A percentile compares a stretch with the other conserved stretches of the same genome.
Conservation (phyloP, 75 land plant species). For the Picea sitchensis region DNA sequence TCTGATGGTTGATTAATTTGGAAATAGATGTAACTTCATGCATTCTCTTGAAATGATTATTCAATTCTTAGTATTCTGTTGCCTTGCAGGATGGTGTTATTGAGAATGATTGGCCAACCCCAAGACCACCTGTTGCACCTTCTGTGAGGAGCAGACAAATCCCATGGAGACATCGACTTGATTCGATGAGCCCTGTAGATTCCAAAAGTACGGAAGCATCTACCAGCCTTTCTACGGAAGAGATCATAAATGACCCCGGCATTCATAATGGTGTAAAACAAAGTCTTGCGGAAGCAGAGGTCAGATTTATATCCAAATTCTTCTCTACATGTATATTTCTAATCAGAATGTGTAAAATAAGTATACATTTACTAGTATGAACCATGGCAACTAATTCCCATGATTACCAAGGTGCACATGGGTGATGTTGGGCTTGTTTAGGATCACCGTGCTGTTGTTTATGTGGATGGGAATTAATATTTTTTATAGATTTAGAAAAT, state of each 20-base stretch:
- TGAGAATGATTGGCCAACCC: slow-evolving; percentile 64
- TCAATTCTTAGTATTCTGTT: background rate
- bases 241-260: slow-evolving; percentile 8
- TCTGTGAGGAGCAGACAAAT: slow-evolving; percentile 52
- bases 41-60: background rate
- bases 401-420: background rate
- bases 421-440: no score
- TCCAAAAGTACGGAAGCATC: slow-evolving; percentile 53
- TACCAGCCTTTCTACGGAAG: slow-evolving; percentile 38
- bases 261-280: background rate
- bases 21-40: background rate
- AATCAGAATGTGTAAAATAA: background rate
- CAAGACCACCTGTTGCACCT: slow-evolving; percentile 54
- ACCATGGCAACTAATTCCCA: background rate
- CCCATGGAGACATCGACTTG: slow-evolving; percentile 58
- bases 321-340: background rate
- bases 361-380: no score
- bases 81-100: slow-evolving; percentile 44
- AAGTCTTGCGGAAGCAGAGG: slow-evolving; percentile 2
- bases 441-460: no score
- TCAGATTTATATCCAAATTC: background rate
- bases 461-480: no score
- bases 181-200: slow-evolving; percentile 30
- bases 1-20: background rate
- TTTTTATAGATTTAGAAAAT: no score